A percentile compares a stretch with the other conserved stretches of the same genome.
Evolutionary conservation across 2,329 filamentous ascomycete genomes (phyloP).

Genomic region (Leptoxyphium fumago): DNA sequence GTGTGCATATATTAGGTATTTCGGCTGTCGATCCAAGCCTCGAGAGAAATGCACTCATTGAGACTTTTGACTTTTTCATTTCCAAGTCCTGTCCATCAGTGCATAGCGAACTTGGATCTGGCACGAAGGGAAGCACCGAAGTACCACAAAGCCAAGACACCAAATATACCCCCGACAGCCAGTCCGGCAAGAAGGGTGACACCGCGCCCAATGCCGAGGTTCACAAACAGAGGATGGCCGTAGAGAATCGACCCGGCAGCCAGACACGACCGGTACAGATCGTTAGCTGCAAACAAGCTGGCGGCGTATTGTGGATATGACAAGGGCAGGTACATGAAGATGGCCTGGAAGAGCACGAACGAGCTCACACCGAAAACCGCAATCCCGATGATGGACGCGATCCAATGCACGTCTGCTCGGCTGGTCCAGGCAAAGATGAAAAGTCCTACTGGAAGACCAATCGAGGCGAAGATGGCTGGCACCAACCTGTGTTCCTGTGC

Average conservation of each 20-base stretch:
- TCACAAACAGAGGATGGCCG: constrained; percentile 42
- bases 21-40: no score
- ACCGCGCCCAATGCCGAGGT: constrained; percentile 44
- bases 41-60: no score
- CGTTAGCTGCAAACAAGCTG: constrained; percentile 45
- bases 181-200: constrained; percentile 39
- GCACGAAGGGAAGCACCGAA: constrained; percentile 2
- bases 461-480: constrained; percentile 18
- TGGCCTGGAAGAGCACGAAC: constrained; percentile 29
- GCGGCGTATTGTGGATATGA: constrained; percentile 33
- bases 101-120: neutral
- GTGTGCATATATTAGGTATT: no score
- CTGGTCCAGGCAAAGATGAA: constrained; percentile 24
- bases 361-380: constrained; percentile 22
- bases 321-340: constrained; percentile 25
- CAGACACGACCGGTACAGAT: constrained; percentile 42
- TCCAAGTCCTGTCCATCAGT: neutral
- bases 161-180: constrained; percentile 9
- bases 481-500: constrained; percentile 19
- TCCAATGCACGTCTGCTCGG: constrained; percentile 22
- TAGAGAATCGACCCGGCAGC: constrained; percentile 47
- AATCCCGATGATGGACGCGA: constrained; percentile 27
- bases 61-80: neutral
- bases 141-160: constrained; percentile 2
- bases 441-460: constrained; percentile 18